These are phyloP conservation scores for Stagonosporopsis rhizophila DNA, from an alignment of 2,329 filamentous ascomycete genomes.

Conservation along the genomic window DNA sequence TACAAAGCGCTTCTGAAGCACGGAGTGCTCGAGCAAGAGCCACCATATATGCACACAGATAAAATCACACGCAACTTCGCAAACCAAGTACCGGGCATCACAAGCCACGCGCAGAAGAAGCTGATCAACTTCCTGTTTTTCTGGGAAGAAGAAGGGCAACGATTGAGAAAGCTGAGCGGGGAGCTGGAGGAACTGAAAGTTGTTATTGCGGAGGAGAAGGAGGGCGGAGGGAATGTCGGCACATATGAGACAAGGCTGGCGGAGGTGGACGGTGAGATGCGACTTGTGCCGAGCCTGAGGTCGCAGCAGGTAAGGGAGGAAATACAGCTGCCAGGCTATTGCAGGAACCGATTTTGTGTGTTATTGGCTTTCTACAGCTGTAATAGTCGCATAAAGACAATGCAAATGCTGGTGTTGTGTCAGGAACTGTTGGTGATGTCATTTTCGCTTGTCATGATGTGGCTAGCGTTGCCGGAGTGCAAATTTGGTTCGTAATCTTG, in stretches of 20 bases:
- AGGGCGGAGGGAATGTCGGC: not conserved
- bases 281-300: conserved; percentile 5
- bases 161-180: conserved; percentile 4
- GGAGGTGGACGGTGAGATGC: conserved; percentile 11
- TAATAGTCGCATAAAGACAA: not conserved
- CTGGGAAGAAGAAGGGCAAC: conserved; percentile 11
- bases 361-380: too few species aligned
- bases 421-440: not conserved
- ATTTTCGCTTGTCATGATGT: not conserved
- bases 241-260: conserved; percentile 14
- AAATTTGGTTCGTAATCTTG: conserved; percentile 8
- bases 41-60: conserved; percentile 5
- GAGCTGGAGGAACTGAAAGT: conserved; percentile 9
- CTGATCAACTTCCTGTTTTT: conserved; percentile 17
- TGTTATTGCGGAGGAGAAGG: conserved; percentile 5
- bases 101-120: conserved; percentile 13
- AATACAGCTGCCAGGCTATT: not conserved
- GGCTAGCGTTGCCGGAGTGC: conserved; percentile 1
- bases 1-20: conserved; percentile 12
- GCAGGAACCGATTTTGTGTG: not conserved
- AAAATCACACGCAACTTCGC: conserved; percentile 9
- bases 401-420: too few species aligned
- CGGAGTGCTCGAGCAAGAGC: not conserved
- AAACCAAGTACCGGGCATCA: conserved; percentile 8
- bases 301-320: not conserved